These are phyloP conservation scores for Shiraia bambusicola DNA, from an alignment of 2,329 filamentous ascomycete genomes.

Conservation along the genomic window DNA sequence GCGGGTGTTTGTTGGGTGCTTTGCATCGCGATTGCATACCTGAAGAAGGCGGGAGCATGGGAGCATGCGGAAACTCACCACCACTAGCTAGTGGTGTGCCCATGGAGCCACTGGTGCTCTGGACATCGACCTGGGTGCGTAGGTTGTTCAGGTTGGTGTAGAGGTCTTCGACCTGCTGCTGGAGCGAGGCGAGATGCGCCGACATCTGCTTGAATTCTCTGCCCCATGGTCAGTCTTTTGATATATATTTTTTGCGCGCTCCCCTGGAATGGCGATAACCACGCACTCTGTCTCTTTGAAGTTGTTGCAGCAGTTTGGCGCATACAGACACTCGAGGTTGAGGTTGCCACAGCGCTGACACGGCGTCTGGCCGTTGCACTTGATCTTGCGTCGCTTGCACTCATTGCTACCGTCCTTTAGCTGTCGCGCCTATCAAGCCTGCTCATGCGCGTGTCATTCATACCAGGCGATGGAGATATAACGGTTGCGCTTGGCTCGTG, in stretches of 20 bases:
- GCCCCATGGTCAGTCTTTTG: constrained; percentile 8
- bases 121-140: constrained; percentile 51
- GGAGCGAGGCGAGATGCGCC: constrained; percentile 69
- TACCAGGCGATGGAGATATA: constrained; percentile 69
- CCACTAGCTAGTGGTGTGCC: constrained; percentile 34
- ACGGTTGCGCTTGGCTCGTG: constrained; percentile 64
- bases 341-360: constrained; percentile 67
- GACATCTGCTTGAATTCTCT: constrained; percentile 82
- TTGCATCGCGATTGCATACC: constrained; percentile 44
- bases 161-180: constrained; percentile 80
- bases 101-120: constrained; percentile 31
- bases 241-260: background rate
- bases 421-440: background rate
- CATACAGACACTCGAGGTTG: constrained; percentile 64
- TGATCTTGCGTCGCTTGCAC: constrained; percentile 67
- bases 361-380: constrained; percentile 66
- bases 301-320: constrained; percentile 71
- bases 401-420: constrained; percentile 55
- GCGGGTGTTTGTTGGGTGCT: constrained; percentile 54
- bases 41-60: constrained; percentile 37
- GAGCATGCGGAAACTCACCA: constrained; percentile 35
- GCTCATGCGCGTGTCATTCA: constrained; percentile 36
- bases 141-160: constrained; percentile 71
- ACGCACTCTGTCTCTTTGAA: constrained; percentile 82
- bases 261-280: background rate